phyloP scores from a whole-genome alignment of 768 basidiomycete species.

The Lactarius hatsudake region DNA sequence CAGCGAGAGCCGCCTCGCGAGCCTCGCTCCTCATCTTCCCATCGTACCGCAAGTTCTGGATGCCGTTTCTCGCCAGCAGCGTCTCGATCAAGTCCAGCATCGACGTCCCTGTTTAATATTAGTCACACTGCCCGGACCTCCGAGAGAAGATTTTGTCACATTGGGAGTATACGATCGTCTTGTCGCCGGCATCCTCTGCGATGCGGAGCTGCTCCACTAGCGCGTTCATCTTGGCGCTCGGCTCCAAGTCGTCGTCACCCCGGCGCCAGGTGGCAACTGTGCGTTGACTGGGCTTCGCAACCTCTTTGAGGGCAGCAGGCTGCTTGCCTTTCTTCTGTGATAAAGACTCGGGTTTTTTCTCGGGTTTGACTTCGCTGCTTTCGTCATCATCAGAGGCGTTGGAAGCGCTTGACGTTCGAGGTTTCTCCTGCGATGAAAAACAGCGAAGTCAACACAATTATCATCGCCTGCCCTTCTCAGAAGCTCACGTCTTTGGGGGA shows the following conservation, averaged over 20 bases:
- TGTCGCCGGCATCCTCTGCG: conserved; percentile 60
- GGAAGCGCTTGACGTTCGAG: not conserved
- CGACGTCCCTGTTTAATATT: conserved; percentile 53
- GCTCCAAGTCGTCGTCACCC: conserved; percentile 59
- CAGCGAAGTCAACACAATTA: not conserved
- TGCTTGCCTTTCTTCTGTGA: conserved; percentile 28
- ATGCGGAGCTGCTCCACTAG: conserved; percentile 55
- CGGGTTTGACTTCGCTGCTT: not conserved
- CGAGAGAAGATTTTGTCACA: conserved; percentile 41
- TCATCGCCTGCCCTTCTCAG: too few species aligned
- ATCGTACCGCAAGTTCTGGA: conserved; percentile 60
- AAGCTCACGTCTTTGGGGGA: conserved; percentile 6
- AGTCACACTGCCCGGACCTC: not conserved
- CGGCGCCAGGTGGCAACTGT: conserved; percentile 54
- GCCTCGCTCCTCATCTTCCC: conserved; percentile 59
- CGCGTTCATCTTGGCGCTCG: conserved; percentile 66
- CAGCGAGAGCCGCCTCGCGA: conserved; percentile 48
- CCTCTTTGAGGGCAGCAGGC: conserved; percentile 30
- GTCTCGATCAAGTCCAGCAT: conserved; percentile 66
- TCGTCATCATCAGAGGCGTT: conserved; percentile 8
- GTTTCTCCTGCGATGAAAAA: conserved; percentile 11
- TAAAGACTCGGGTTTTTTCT: not conserved
- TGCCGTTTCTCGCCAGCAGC: conserved; percentile 56
- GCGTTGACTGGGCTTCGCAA: conserved; percentile 17
- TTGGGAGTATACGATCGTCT: conserved; percentile 69